Base-by-base conservation (phyloP, 1,284 basidiomycete species). In the Xerocomus minutiporus region DNA sequence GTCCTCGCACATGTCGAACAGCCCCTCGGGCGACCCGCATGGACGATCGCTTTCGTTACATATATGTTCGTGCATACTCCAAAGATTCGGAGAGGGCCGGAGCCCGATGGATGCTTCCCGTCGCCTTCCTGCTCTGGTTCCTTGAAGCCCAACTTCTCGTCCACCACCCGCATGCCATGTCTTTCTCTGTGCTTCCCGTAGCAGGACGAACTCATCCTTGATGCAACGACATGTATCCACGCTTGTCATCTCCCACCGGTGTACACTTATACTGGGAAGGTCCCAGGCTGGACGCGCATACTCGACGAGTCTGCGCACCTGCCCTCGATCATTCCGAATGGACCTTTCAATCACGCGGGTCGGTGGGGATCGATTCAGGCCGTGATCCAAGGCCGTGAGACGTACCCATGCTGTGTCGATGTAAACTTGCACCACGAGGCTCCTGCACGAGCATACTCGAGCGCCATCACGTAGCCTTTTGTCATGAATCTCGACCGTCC, bases 171-270 rank as follows among this genome's bases (percentile, higher is more conserved):
- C 77, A 26, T 61, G 66, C 94, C 95, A 98, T 0, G 85, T 88
- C 62, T 74, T 84, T 7, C 83, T 84, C 58, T 86, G 80, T 50
- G 75, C 75, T 57, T 72, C 72, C 26, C 97, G 73, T 50, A 81
- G 73, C 28, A 76, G 79, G 0, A 75, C 71, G 8, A 98, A 75
- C 69, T 98, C 86, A 69, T 99, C 94, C 71, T 99, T 99, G 72
- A 99, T 86, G 47, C 91, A 77, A 34, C 94, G 75, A 41, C 88
- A 86, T 3, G 90, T 76, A 0, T 96, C 95, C 23, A 86, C 87
- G 20, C 96, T 26, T 96, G 40, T 89, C 84, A 70, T 96, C 98
- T 6, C 91, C 92, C 66, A 99, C 81, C 74, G 0, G 95, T 98
- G 76, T 98, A 98, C 1, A 98, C 75, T 72, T 99, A 94, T 6